phyloP scores from a whole-genome alignment of 73 alveolate species.

The Paramecium octaurelia region DNA sequence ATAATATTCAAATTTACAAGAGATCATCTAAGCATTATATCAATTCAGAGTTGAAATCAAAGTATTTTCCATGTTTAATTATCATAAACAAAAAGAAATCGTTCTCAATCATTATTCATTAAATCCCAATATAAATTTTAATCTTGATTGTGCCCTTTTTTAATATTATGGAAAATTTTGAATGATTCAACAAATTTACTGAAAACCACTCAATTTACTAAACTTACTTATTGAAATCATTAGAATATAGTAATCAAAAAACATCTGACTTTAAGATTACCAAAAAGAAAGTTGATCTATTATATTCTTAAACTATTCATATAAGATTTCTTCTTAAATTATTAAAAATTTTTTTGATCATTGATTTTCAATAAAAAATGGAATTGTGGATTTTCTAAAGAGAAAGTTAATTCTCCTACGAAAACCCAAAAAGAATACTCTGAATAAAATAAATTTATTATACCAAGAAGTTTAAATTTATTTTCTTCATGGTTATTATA shows the following conservation, averaged over 20 bases:
- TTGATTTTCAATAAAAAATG: background rate
- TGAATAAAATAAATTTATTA: background rate
- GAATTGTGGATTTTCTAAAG: background rate
- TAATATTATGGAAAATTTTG: background rate
- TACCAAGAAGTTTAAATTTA: background rate
- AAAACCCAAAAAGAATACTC: background rate
- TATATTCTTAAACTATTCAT: too few species aligned
- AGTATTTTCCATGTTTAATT: background rate
- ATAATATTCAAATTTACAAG: background rate
- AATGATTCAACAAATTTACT: background rate
- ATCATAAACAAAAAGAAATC: background rate
- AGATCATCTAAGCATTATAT: background rate
- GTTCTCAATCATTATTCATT: background rate
- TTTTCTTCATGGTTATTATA: background rate
- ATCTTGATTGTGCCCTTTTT: background rate
- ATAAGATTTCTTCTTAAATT: too few species aligned
- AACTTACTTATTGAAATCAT: background rate
- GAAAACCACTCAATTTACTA: background rate
- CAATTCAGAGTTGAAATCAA: background rate
- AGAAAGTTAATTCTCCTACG: background rate
- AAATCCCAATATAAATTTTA: background rate
- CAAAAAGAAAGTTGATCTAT: too few species aligned
- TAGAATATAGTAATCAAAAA: background rate
- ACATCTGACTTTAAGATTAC: too few species aligned
- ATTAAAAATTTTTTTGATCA: too few species aligned